Conservation (phyloP, 2,329 filamentous ascomycete genomes). For the Cryphonectria naterciae region DNA sequence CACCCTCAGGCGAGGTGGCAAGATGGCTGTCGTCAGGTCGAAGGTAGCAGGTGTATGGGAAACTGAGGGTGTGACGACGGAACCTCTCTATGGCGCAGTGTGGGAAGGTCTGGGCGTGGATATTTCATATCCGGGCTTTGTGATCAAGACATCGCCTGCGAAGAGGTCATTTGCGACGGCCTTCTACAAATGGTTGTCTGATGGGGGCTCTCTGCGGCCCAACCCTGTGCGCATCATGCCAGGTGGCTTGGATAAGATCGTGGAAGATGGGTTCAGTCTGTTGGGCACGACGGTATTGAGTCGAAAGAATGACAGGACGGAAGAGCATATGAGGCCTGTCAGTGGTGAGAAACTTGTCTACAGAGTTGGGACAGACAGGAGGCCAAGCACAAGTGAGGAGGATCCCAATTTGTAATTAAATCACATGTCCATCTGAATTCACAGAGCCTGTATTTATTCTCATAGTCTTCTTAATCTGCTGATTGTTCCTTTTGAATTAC, state of each 20-base stretch:
- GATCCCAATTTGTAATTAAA: conserved; percentile 15
- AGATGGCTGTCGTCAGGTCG: conserved; percentile 38
- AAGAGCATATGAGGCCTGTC: conserved; percentile 43
- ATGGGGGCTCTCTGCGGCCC: conserved; percentile 33
- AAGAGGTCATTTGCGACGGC: conserved; percentile 39
- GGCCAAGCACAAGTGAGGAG: conserved; percentile 21
- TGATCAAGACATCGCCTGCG: conserved; percentile 31
- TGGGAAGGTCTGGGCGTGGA: conserved; percentile 48
- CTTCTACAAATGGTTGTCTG: conserved; percentile 43
- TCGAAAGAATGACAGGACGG: conserved; percentile 31
- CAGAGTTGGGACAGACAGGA: conserved; percentile 20
- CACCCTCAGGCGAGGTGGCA: conserved; percentile 36
- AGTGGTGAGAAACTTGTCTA: conserved; percentile 47
- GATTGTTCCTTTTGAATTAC: too few relatives aligned
- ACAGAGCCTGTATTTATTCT: too few relatives aligned
- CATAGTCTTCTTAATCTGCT: not conserved
- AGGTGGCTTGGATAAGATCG: conserved; percentile 36
- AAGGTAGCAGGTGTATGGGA: conserved; percentile 38
- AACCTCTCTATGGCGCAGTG: conserved; percentile 46
- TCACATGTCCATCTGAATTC: not conserved
- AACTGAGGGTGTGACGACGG: conserved; percentile 34
- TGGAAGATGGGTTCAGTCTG: conserved; percentile 36
- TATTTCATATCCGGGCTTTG: conserved; percentile 42
- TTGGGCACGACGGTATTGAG: conserved; percentile 35
- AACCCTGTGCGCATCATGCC: conserved; percentile 41